Evolutionary conservation across 345 rosid genomes (phyloP).

Genomic region (Bruguiera gymnorhiza): DNA sequence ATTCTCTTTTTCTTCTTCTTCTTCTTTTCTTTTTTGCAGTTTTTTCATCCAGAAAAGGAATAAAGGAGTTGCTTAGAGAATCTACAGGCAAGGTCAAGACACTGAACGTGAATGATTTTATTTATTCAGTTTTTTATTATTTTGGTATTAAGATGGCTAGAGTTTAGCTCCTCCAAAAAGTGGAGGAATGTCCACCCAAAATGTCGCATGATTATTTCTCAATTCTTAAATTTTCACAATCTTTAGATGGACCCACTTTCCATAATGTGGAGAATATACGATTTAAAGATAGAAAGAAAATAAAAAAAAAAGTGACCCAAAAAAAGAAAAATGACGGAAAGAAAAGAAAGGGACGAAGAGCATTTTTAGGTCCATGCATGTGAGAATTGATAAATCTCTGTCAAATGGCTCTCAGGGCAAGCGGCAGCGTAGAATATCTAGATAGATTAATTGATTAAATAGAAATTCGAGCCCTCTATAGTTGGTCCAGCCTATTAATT

Average conservation of each 20-base stretch:
- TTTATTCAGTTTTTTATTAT: no score
- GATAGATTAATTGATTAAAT: neutral
- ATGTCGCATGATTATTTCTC: constrained; percentile 8
- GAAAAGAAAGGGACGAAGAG: constrained; percentile 29
- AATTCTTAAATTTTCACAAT: neutral
- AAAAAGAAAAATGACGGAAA: neutral
- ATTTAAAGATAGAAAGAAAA: no score
- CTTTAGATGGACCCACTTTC: constrained; percentile 5
- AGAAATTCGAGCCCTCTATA: neutral
- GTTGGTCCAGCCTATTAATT: constrained; percentile 18
- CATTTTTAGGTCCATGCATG: constrained; percentile 24
- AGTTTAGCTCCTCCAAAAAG: no score
- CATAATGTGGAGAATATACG: neutral
- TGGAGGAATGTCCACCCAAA: constrained; percentile 8
- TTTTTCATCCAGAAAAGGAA: no score
- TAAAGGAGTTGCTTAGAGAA: no score
- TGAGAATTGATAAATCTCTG: constrained; percentile 4
- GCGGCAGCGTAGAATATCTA: neutral
- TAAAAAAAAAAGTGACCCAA: no score
- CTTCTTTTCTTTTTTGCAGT: no score
- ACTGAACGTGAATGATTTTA: no score
- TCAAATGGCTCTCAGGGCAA: constrained; percentile 6
- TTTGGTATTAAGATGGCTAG: no score
- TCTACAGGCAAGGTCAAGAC: no score
- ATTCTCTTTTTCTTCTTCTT: no score